phyloP scores from a whole-genome alignment of 1,284 basidiomycete genomes.

The Cystobasidium sp. region DNA sequence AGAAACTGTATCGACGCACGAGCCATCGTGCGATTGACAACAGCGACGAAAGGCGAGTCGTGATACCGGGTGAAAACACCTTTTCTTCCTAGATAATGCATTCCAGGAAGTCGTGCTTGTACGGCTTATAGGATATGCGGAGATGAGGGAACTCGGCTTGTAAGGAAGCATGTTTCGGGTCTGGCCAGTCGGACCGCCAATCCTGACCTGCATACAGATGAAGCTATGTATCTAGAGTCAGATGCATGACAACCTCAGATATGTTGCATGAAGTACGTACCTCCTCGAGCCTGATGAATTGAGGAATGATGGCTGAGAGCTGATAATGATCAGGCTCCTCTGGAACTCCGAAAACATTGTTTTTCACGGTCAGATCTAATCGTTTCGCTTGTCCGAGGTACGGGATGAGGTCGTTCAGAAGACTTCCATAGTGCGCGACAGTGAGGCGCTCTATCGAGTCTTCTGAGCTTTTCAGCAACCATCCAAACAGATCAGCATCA shows the following conservation, averaged over 20 bases:
- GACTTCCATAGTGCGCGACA: conserved; percentile 29
- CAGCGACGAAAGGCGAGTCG: too few species aligned
- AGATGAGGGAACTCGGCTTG: conserved; percentile 7
- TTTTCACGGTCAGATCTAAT: conserved; percentile 28
- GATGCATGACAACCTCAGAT: not conserved
- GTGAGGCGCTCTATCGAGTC: conserved; percentile 25
- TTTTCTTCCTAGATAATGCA: too few species aligned
- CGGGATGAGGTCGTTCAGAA: conserved; percentile 13
- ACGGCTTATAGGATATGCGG: not conserved
- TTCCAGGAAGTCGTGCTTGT: conserved; percentile 7
- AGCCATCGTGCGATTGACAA: too few species aligned
- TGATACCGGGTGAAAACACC: too few species aligned
- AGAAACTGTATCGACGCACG: too few species aligned
- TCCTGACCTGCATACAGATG: conserved; percentile 12
- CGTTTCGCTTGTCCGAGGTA: conserved; percentile 1
- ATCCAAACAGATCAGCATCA: conserved; percentile 4
- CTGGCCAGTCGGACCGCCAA: conserved; percentile 20
- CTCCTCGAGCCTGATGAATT: not conserved
- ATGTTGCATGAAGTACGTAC: not conserved
- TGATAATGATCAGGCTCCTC: conserved; percentile 30
- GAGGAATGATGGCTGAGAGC: conserved; percentile 9
- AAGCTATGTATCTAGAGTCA: not conserved
- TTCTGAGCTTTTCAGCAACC: conserved; percentile 4
- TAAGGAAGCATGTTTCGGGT: conserved; percentile 22
- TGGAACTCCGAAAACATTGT: conserved; percentile 26